Evolutionary conservation across 441 rosid species (phyloP).

Genomic region (Adansonia rubrostipa): DNA sequence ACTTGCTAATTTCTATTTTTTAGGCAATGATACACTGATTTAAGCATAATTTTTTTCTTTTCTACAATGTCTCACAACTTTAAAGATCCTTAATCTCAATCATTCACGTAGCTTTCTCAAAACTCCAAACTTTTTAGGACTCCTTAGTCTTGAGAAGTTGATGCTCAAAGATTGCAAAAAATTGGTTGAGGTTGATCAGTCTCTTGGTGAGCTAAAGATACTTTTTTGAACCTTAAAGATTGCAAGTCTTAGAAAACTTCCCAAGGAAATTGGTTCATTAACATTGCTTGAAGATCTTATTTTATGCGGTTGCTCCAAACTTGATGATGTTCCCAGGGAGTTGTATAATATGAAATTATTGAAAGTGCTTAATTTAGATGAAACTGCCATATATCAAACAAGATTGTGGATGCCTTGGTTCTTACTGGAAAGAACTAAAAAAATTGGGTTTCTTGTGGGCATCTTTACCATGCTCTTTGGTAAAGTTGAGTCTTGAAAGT

Average conservation of each 20-base stretch:
- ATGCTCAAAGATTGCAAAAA: conserved; percentile 33
- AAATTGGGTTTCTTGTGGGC: conserved; percentile 16
- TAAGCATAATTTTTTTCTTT: background rate
- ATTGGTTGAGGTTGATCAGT: conserved; percentile 40
- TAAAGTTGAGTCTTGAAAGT: conserved; percentile 21
- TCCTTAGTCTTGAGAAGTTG: conserved; percentile 34
- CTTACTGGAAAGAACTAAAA: conserved; percentile 20
- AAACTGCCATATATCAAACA: conserved; percentile 27
- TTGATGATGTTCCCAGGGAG: conserved; percentile 16
- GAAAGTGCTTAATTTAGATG: conserved; percentile 17
- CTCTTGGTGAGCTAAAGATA: conserved; percentile 26
- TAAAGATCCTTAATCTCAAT: too few relatives aligned
- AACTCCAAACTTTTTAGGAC: conserved; percentile 22
- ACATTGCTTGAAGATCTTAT: conserved; percentile 35
- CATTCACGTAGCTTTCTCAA: background rate
- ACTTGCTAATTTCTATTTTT: background rate
- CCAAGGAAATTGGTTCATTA: conserved; percentile 41
- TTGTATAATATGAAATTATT: conserved; percentile 30
- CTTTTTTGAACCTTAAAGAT: background rate
- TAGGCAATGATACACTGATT: background rate
- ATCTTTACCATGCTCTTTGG: conserved; percentile 27
- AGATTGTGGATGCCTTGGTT: conserved; percentile 14
- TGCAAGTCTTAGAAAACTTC: conserved; percentile 28
- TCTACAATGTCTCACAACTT: too few relatives aligned
- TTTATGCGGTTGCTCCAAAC: conserved; percentile 34